phyloP scores from a whole-genome alignment of 768 basidiomycete genomes.

The Rhizopogon vinicolor region DNA sequence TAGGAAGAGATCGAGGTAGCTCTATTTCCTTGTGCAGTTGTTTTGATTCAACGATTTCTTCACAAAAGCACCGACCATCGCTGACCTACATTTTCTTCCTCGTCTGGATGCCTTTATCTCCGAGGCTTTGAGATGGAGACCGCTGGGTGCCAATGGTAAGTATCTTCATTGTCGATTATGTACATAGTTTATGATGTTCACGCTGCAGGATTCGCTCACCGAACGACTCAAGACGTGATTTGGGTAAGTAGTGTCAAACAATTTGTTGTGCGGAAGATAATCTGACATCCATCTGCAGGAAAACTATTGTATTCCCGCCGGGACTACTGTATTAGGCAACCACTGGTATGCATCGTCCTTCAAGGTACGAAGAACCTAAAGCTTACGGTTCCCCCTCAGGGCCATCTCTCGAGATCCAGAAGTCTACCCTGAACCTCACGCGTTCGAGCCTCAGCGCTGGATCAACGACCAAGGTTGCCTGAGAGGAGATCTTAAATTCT shows the following conservation, averaged over 20 bases:
- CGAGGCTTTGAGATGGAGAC: slow-evolving; percentile 32
- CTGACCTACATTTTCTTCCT: slow-evolving; percentile 28
- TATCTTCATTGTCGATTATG: background rate
- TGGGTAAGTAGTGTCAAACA: slow-evolving; percentile 33
- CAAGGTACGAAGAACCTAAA: background rate
- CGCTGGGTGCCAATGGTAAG: slow-evolving; percentile 24
- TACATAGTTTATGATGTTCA: background rate
- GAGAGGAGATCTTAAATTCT: slow-evolving; percentile 41
- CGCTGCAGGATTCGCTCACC: slow-evolving; percentile 47
- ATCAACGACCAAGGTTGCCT: slow-evolving; percentile 39
- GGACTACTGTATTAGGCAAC: slow-evolving; percentile 15
- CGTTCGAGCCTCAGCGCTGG: slow-evolving; percentile 48
- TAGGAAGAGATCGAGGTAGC: slow-evolving; percentile 32
- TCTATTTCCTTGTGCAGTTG: background rate
- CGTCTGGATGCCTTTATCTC: slow-evolving; percentile 32
- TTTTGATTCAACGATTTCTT: background rate
- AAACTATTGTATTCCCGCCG: slow-evolving; percentile 18
- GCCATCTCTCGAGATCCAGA: background rate
- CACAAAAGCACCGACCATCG: slow-evolving; percentile 30
- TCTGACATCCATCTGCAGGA: slow-evolving; percentile 9
- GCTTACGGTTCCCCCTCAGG: background rate
- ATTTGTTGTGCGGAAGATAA: background rate
- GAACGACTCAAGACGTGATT: slow-evolving; percentile 54
- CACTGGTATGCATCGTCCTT: slow-evolving; percentile 8
- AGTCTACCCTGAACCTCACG: background rate